Evolutionary conservation across 352 stramenopile species (phyloP), one percentile per base, ranked within the genome.

Genomic region (Pythium scleroteichum): DNA sequence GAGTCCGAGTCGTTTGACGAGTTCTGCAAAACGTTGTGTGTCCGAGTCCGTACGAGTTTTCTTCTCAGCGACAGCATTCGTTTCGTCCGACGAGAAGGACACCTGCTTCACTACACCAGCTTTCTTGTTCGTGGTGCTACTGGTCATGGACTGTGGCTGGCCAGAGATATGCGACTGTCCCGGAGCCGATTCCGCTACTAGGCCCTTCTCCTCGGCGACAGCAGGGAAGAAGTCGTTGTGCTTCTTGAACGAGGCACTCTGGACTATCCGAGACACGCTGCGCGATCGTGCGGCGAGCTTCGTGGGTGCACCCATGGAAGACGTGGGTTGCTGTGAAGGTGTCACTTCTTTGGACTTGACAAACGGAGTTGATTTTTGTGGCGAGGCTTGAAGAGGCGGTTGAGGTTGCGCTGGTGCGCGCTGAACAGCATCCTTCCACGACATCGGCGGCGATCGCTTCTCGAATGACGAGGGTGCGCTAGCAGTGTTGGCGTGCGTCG

Each of bases 401-500:
- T 58, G 59, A 22, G 47, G 64, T 26, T 62, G 63, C 16, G 59
- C 32, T 0, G 66, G 53, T 9, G 66, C 63, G 22, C 70, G 69
- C 27, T 78, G 61, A 19, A 78, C 70, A 0, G 70, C 70, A 26
- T 78, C 70, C 63, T 73, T 78, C 70, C 70, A 78, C n/a, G 70
- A 78, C 10, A 78, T 39, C 19, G 70, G 67, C 23, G 64, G 23
- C 20, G 61, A 16, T 35, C 50, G 40, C 39, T 66, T 55, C 16
- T 53, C 52, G 17, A 16, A 39, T 2, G 46, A 38, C 39, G 52
- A 26, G 20, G 52, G 47, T 13, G 60, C 42, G 26, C 47, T 64
- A n/a, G 45, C 22, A 40, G 19, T 66, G 19, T 50, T 52, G 19
- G 22, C n/a, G 49, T 19, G 40, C 22, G 24, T 53, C 23, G 59